These are phyloP conservation scores for Coriolopsis trogii DNA, from an alignment of 1,284 basidiomycete genomes.

Conservation along the genomic window DNA sequence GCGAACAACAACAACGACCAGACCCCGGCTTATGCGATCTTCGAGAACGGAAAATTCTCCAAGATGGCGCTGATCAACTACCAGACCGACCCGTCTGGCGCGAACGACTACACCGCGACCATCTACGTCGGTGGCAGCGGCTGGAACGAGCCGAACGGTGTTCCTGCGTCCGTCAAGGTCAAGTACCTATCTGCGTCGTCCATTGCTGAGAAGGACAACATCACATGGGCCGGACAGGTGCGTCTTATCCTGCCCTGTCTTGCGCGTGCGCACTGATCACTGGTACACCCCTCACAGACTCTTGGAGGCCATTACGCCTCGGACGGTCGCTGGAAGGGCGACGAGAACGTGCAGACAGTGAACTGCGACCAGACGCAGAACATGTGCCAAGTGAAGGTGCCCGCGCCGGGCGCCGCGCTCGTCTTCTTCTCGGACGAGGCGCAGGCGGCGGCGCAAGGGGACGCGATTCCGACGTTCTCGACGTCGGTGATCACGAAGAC, in stretches of 20 bases:
- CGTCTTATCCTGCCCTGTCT: neutral
- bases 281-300: constrained; percentile 51
- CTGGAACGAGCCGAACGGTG: constrained; percentile 37
- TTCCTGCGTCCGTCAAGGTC: constrained; percentile 51
- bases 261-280: neutral
- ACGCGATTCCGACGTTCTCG: constrained; percentile 52
- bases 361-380: constrained; percentile 53
- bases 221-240: constrained; percentile 71
- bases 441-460: constrained; percentile 33
- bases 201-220: constrained; percentile 65
- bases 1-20: constrained; percentile 50
- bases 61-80: constrained; percentile 75
- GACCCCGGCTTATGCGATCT: constrained; percentile 74
- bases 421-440: constrained; percentile 65
- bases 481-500: constrained; percentile 56
- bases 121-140: constrained; percentile 47
- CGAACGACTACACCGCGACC: constrained; percentile 50
- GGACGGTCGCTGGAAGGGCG: constrained; percentile 65
- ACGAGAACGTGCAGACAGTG: constrained; percentile 53
- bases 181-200: constrained; percentile 53
- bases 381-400: constrained; percentile 62
- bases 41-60: constrained; percentile 57
- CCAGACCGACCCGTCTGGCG: constrained; percentile 53
- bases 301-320: constrained; percentile 64
- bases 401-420: constrained; percentile 71